These are phyloP conservation scores for Lactarius hatsudake DNA, from an alignment of 768 basidiomycete species.

Conservation along the genomic window DNA sequence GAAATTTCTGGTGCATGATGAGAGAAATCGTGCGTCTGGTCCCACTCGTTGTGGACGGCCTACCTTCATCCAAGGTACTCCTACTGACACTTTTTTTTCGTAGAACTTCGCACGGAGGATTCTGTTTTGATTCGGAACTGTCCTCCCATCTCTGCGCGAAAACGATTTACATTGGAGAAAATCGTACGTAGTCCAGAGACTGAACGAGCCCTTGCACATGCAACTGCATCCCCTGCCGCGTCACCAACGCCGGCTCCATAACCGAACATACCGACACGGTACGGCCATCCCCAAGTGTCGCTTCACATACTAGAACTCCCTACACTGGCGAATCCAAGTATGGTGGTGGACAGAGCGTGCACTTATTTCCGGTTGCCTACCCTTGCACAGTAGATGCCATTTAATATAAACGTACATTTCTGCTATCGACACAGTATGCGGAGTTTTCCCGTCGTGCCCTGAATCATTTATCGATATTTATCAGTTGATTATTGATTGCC, in stretches of 20 bases:
- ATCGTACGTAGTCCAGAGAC: constrained; percentile 66
- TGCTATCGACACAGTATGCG: neutral
- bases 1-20: constrained; percentile 78
- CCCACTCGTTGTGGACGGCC: neutral
- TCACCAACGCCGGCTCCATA: neutral
- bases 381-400: neutral
- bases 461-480: neutral
- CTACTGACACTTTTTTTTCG: constrained; percentile 5
- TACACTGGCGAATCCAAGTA: neutral
- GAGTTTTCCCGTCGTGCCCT: neutral
- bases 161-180: constrained; percentile 69
- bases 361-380: neutral
- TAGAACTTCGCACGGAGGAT: constrained; percentile 67
- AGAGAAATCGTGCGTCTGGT: constrained; percentile 56
- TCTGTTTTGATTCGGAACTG: constrained; percentile 78
- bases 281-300: neutral
- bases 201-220: constrained; percentile 34
- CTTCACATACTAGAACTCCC: neutral
- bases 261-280: neutral
- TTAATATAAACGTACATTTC: neutral
- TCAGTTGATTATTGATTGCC: constrained; percentile 1
- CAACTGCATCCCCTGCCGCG: neutral
- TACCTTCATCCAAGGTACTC: constrained; percentile 5
- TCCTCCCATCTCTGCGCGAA: constrained; percentile 73
- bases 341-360: neutral